Evolutionary conservation across 225 moss, liverwort and hornwort species (phyloP), one percentile per base, ranked within the genome.

Genomic region (Physcomitrellopsis africana): DNA sequence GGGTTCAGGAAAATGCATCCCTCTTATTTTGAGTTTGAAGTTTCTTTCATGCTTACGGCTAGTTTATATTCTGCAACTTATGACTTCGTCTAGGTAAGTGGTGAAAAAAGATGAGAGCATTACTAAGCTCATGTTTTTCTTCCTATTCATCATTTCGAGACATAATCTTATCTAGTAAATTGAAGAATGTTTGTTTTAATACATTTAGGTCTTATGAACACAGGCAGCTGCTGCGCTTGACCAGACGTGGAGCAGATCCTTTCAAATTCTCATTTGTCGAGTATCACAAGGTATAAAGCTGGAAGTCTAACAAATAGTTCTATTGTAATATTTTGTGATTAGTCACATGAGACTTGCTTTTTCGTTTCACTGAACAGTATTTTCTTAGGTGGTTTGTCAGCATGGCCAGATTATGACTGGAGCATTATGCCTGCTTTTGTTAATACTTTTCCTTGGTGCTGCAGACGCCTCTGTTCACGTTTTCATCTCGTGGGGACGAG

Each of bases 381-480:
- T 24, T 77, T 22, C 16, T 56, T 13, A 19, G 23, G 32, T 18
- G 13, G 62, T 45, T n/a, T 49, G 17, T 55, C 45, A 0, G 13
- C 49, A 63, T 73, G 77, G 63, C 49, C 14, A 64, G 29, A 52
- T 45, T 60, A 8, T 81, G 65, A 76, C 58, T 51, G n/a, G 41
- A 9, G 76, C 29, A 2, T 76, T 72, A 59, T 66, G 42, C 47
- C 56, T 43, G n/a, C 47, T 12, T 67, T 71, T 43, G 5, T 72
- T 72, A 71, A 70, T 37, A 9, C 17, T 66, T 67, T 43, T 67
- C 56, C 67, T 67, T 16, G 79, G 60, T 80, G 64, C 32, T 68
- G 70, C 90, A 96, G 94, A 96, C 96, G 29, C 94, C 94, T 29
- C 80, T 92, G 42, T 96, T 96, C 69, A 92, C 94, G 32, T 96